A percentile compares a stretch with the other conserved stretches of the same genome.
Evolutionary conservation across 2,329 filamentous ascomycete genomes (phyloP).

Genomic region (Penicillium sp.): DNA sequence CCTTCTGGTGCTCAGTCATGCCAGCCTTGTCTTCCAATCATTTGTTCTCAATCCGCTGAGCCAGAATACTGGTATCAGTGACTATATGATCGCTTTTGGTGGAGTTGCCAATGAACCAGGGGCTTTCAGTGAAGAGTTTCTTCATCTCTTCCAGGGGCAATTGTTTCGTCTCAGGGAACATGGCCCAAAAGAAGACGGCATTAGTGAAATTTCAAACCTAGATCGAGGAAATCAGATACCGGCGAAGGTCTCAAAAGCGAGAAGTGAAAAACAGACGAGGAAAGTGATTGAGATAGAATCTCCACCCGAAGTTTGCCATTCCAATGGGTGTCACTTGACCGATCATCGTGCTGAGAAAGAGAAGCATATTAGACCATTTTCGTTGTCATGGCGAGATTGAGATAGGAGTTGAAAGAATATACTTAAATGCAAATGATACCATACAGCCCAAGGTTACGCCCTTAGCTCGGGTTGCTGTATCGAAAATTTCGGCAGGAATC

Average conservation of each 20-base stretch:
- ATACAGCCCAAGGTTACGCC: no score
- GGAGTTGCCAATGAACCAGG: not conserved
- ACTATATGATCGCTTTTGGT: not conserved
- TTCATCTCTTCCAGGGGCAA: not conserved
- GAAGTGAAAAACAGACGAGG: no score
- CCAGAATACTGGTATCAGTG: not conserved
- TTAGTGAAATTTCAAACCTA: not conserved
- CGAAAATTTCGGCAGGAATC: no score
- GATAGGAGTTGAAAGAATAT: no score
- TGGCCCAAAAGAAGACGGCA: not conserved
- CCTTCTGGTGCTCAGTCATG: not conserved
- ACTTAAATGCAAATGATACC: no score
- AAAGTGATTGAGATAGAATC: no score
- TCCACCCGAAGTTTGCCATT: no score
- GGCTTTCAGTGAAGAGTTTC: not conserved
- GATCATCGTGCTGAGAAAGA: no score
- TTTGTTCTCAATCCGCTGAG: not conserved
- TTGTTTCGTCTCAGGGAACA: not conserved
- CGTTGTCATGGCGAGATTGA: no score
- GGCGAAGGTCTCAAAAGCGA: not conserved
- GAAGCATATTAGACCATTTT: no score
- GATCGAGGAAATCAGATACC: not conserved
- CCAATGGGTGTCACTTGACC: no score
- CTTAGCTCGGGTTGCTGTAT: no score
- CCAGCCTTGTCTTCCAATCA: not conserved